Evolutionary conservation across 2,329 filamentous ascomycete genomes (phyloP), one percentile per base, ranked within the genome.

Genomic region (Albophoma yamanashiensis): DNA sequence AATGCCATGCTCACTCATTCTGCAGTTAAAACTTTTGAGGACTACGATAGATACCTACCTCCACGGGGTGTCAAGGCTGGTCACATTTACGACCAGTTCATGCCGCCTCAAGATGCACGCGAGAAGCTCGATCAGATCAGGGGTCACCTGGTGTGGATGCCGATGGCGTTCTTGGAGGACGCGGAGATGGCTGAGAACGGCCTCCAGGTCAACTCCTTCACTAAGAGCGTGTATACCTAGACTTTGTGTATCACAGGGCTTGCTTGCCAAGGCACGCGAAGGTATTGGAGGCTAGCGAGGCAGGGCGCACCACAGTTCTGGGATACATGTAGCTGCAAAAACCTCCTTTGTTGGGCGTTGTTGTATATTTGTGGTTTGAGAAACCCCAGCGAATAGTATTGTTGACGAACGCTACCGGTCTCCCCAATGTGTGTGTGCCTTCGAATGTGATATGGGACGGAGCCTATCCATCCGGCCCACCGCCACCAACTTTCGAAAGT

Each of bases 141-240:
- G 75, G 93, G 93, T 0, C 93, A 97, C 76, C 73, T 97, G 47
- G 93, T 97, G 8, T 95, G 91, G 90, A 93, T 96, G 87, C 92
- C 92, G n/a, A 73, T 97, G 68, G 84, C 92, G 55, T 97, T 96
- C 71, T 74, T 97, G 69, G 81, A 83, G 67, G 86, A 96, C 64
- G 91, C 87, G 0, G 82, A 90, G 67, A 95, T 97, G 92, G 92
- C 92, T 0, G 92, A 97, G 76, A 84, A 83, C 68, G 92, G 93
- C 0, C 69, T 97, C 73, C 87, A 92, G 74, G 85, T 97, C 47
- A 97, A 97, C 72, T 76, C 83, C 55, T 88, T 85, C 69, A 97
- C 93, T 0, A 91, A 97, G 79, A 91, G 89, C 81, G 84, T 95
- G 62, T 94, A 91, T 71, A 89, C 89, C 7, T 91, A 66, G 73